Evolutionary conservation across 1,284 basidiomycete genomes (phyloP).

Genomic region (Tilletia walkeri): DNA sequence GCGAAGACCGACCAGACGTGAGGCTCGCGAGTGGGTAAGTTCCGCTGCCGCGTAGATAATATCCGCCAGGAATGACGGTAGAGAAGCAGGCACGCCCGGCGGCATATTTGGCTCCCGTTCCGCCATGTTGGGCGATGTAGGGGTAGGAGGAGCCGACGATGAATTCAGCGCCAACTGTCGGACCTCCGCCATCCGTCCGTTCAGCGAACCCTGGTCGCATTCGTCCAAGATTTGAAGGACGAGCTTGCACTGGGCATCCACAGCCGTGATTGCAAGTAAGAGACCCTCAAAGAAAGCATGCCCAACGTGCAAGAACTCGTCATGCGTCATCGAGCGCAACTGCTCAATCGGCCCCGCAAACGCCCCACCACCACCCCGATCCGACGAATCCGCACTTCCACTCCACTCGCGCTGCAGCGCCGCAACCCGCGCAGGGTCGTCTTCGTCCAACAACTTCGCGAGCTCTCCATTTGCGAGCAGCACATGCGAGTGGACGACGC

Average conservation of each 20-base stretch:
- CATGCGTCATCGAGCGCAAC: slow-evolving; percentile 69
- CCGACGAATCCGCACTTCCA: neutral
- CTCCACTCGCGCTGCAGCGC: slow-evolving; percentile 7
- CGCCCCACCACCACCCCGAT: neutral
- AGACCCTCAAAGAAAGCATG: slow-evolving; percentile 68
- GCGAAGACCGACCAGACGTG: slow-evolving; percentile 73
- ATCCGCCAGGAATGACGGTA: slow-evolving; percentile 64
- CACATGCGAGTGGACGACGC: slow-evolving; percentile 54
- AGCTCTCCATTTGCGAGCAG: slow-evolving; percentile 22
- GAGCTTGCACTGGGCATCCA: slow-evolving; percentile 68
- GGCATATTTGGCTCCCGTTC: slow-evolving; percentile 32
- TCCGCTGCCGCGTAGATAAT: slow-evolving; percentile 77
- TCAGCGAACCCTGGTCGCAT: slow-evolving; percentile 47
- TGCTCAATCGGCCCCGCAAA: slow-evolving; percentile 55
- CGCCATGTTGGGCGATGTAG: slow-evolving; percentile 26
- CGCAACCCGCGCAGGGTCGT: slow-evolving; percentile 57
- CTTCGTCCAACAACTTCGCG: slow-evolving; percentile 50
- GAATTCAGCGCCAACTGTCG: neutral
- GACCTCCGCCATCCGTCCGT: slow-evolving; percentile 5
- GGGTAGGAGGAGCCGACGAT: slow-evolving; percentile 21
- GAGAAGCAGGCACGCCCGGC: slow-evolving; percentile 51
- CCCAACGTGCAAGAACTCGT: slow-evolving; percentile 68
- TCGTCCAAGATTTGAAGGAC: slow-evolving; percentile 66
- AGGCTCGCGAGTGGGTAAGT: slow-evolving; percentile 74
- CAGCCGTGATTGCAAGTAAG: slow-evolving; percentile 69